Base-by-base conservation (phyloP, 73 alveolate species). In the Durusdinium trenchii region DNA sequence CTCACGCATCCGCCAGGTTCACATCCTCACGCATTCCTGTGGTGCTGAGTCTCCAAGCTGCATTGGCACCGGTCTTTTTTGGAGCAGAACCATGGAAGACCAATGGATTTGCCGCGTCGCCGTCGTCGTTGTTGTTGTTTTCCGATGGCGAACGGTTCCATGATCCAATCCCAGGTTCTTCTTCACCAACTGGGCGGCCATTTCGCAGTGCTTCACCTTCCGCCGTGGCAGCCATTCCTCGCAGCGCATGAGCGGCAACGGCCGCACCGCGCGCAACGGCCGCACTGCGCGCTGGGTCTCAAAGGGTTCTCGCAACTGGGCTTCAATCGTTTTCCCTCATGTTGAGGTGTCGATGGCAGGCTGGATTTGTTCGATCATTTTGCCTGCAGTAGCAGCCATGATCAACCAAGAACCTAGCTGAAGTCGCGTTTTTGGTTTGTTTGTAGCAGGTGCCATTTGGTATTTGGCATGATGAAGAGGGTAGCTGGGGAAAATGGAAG, bases 11-110 rank as follows among this genome's bases (percentile, higher is more conserved):
- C 51, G 7, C 47, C 73, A 84, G 94, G 94, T 84, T 51, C 94
- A 84, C 94, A 84, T 84, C n/a, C 32, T 84, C 54, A 84, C 94
- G 75, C 94, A 84, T 52, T 84, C 94, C 94, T 84, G 94, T 36
- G 94, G 94, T 16, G 94, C 94, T 6, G 94, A 84, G 91, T 30
- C 30, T 10, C 67, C 47, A 46, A 75, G 60, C 12, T 20, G 87
- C 28, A 20, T 9, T 54, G 28, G 9, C 28, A 54, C 9, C 28
- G 64, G 64, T 20, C 64, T 54, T 54, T 9, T 12, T 54, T 9
- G 28, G 64, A 20, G 64, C 20, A 20, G 64, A 20, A 20, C 64
- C 64, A 9, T 9, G 20, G 20, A 54, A 20, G 64, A 9, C 28
- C 20, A 12, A 20, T 54, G 9, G 28, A 12, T 54, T 54, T 54